Base-by-base conservation (phyloP, 768 basidiomycete species). In the Tephrocybe sp. region DNA sequence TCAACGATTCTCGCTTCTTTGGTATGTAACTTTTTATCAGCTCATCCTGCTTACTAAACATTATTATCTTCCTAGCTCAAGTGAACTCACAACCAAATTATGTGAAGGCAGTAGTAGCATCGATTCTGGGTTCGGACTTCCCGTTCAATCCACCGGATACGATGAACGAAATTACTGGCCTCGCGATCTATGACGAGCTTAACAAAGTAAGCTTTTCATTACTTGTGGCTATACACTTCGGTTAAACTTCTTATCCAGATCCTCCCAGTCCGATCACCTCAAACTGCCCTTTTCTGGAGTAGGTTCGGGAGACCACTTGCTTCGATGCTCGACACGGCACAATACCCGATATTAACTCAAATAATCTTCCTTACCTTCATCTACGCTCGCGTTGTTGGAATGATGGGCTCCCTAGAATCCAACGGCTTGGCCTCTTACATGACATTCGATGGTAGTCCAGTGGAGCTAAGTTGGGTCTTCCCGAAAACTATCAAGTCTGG, bases 391-490 rank as follows among this genome's bases (percentile, higher is more conserved):
- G n/a, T n/a, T n/a, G n/a, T n/a, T n/a, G n/a, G n/a, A n/a, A n/a
- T n/a, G n/a, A n/a, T n/a, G n/a, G n/a, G 66, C 17, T 65, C 67
- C 9, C 39, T 53, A 4, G 60, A 64, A 23, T 40, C 42, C n/a
- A 16, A 46, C 4, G 61, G 61, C 32, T 47, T 60, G 40, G 60
- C 57, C 10, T 62, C 65, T 7, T 40, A 65, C 48, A n/a, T n/a
- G n/a, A n/a, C n/a, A n/a, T n/a, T n/a, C n/a, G n/a, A n/a, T n/a
- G n/a, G n/a, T n/a, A n/a, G n/a, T n/a, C n/a, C n/a, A n/a, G n/a
- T n/a, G n/a, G n/a, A n/a, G n/a, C n/a, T n/a, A n/a, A n/a, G n/a
- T 41, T 68, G 67, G 67, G 60, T 67, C 2, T 60, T 66, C 35
- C 67, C 67, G 26, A 57, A 53, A 22, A 48, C 51, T 19, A 49